Conservation (phyloP, 768 basidiomycete species). For the Cantharellus cinnabarinus region DNA sequence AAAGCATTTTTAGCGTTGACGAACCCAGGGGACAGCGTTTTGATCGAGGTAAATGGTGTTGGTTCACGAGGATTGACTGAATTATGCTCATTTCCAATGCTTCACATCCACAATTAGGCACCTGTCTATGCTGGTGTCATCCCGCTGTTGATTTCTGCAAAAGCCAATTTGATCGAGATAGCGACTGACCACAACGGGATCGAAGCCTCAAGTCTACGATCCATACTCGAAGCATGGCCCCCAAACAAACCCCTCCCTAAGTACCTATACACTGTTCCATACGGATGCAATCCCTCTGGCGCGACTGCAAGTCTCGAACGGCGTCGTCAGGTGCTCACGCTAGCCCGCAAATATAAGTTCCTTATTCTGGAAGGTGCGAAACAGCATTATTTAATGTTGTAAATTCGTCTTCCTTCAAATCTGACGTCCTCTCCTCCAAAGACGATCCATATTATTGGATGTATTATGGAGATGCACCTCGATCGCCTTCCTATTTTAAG, state of each 20-base stretch:
- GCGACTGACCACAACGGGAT: slow-evolving; percentile 59
- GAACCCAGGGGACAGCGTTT: slow-evolving; percentile 57
- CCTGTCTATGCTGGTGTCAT: slow-evolving; percentile 33
- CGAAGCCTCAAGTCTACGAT: slow-evolving; percentile 33
- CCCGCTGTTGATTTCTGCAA: slow-evolving; percentile 36
- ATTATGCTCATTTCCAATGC: background rate
- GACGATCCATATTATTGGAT: slow-evolving; percentile 55
- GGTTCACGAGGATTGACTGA: slow-evolving; percentile 3
- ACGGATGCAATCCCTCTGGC: slow-evolving; percentile 8
- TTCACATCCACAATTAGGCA: background rate
- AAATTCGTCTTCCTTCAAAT: background rate
- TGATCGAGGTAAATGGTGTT: slow-evolving; percentile 56
- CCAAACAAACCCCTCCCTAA: slow-evolving; percentile 48
- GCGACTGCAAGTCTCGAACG: slow-evolving; percentile 52
- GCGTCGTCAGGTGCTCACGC: slow-evolving; percentile 44
- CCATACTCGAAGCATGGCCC: slow-evolving; percentile 58
- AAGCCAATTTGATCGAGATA: slow-evolving; percentile 49
- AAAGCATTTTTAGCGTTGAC: slow-evolving; percentile 62
- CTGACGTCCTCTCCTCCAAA: slow-evolving; percentile 12
- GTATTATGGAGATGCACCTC: slow-evolving; percentile 45
- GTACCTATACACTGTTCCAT: slow-evolving; percentile 58
- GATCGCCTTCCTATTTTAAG: slow-evolving; percentile 62
- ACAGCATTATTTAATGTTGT: background rate
- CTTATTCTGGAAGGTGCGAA: slow-evolving; percentile 65
- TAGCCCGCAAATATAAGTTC: slow-evolving; percentile 55